phyloP scores from a whole-genome alignment of 345 rosid genomes.

The Lepidium aucheri region DNA sequence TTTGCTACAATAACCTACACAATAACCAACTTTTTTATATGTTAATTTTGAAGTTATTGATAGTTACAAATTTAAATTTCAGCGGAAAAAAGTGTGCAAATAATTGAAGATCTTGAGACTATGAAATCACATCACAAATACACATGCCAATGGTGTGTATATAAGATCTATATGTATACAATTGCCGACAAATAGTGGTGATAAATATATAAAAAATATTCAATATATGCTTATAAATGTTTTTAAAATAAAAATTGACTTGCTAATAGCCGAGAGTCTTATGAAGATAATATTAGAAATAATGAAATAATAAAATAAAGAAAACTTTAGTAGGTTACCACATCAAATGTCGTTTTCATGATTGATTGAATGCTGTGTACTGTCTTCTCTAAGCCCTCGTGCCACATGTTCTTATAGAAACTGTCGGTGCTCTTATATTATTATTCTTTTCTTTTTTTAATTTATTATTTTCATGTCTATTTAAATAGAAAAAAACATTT shows the following conservation, averaged over 20 bases:
- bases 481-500: not conserved
- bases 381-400: conserved; percentile 21
- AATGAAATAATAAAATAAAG: not conserved
- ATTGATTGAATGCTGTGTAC: conserved; percentile 20
- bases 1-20: no score
- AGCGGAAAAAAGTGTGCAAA: not conserved
- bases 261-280: not conserved
- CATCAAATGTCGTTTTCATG: conserved; percentile 36
- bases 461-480: not conserved
- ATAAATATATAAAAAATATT: not conserved
- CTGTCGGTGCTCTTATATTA: conserved; percentile 36
- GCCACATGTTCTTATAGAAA: conserved; percentile 34
- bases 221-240: not conserved
- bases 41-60: no score
- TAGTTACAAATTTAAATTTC: no score
- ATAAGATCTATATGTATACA: conserved; percentile 1
- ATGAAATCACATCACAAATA: conserved; percentile 10
- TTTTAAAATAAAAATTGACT: not conserved
- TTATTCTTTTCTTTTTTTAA: not conserved
- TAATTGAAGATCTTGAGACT: not conserved
- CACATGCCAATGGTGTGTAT: not conserved
- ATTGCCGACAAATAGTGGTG: conserved; percentile 26
- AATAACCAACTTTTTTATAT: no score
- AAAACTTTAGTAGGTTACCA: conserved; percentile 23
- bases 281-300: not conserved